Conservation (phyloP, 2,329 filamentous ascomycete species). For the Teratosphaeria epicoccoides region DNA sequence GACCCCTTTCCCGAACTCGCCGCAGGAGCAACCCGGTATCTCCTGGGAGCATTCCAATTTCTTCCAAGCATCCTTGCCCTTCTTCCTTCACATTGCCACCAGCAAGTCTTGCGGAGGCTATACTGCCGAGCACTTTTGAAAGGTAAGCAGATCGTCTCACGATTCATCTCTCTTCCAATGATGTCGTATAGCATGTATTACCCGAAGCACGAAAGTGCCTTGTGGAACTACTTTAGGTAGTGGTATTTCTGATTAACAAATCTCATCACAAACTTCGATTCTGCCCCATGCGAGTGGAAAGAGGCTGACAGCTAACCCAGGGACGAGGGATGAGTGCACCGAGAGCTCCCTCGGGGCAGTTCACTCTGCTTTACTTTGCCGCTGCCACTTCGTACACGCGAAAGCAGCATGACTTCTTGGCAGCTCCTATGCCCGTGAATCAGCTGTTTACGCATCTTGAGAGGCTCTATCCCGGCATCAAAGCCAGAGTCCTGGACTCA, state of each 20-base stretch:
- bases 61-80: background rate
- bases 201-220: slow-evolving; percentile 26
- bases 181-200: slow-evolving; percentile 40
- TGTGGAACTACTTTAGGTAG: slow-evolving; percentile 11
- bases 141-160: background rate
- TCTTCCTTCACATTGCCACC: background rate
- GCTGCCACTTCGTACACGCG: slow-evolving; percentile 59
- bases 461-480: slow-evolving; percentile 58
- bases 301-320: background rate
- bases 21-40: background rate
- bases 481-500: slow-evolving; percentile 55
- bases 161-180: slow-evolving; percentile 4
- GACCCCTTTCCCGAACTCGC: background rate
- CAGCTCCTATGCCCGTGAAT: slow-evolving; percentile 53
- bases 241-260: slow-evolving; percentile 2
- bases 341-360: slow-evolving; percentile 52
- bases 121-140: background rate
- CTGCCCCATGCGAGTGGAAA: background rate
- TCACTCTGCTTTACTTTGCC: slow-evolving; percentile 75
- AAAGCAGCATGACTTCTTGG: slow-evolving; percentile 54
- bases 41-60: background rate
- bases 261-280: background rate
- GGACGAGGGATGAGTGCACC: slow-evolving; percentile 27
- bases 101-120: background rate
- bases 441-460: slow-evolving; percentile 60